Conservation (phyloP, 768 basidiomycete species). For the Phlebiopsis flavidoalba region DNA sequence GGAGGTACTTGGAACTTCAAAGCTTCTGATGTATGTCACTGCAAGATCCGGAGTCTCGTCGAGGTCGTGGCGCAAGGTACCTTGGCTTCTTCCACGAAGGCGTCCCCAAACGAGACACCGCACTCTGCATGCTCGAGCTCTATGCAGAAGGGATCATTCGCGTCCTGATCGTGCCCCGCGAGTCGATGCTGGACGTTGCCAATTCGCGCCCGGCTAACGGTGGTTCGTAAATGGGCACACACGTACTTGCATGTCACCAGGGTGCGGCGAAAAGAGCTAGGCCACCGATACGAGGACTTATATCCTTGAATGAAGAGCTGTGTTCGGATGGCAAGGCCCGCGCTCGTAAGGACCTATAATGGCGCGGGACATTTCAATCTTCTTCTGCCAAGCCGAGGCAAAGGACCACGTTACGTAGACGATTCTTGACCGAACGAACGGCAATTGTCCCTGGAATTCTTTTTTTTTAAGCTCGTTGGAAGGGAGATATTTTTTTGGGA, state of each 20-base stretch:
- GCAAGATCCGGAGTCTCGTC: conserved; percentile 52
- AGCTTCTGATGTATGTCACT: conserved; percentile 54
- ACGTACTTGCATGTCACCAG: conserved; percentile 58
- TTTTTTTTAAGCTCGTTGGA: conserved; percentile 60
- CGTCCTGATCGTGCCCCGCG: conserved; percentile 77
- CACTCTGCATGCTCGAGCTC: conserved; percentile 68
- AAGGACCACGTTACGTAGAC: conserved; percentile 74
- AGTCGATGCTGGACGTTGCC: conserved; percentile 90
- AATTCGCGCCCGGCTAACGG: conserved; percentile 69
- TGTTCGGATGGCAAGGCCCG: conserved; percentile 91
- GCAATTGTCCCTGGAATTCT: conserved; percentile 90
- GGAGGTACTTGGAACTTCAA: conserved; percentile 55
- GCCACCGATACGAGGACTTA: conserved; percentile 82
- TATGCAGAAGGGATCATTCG: conserved; percentile 77
- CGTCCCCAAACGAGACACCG: conserved; percentile 60
- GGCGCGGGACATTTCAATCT: conserved; percentile 66
- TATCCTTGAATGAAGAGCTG: conserved; percentile 63
- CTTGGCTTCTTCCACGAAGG: conserved; percentile 86
- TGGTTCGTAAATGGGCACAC: conserved; percentile 92
- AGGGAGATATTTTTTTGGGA: too few species aligned
- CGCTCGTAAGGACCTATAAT: conserved; percentile 57
- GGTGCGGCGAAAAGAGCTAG: conserved; percentile 46
- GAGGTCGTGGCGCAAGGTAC: conserved; percentile 80
- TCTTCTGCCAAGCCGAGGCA: conserved; percentile 86
- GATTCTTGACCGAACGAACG: conserved; percentile 77